These are phyloP conservation scores for Apiospora malaysiana DNA, from an alignment of 2,329 filamentous ascomycete genomes.

Conservation along the genomic window DNA sequence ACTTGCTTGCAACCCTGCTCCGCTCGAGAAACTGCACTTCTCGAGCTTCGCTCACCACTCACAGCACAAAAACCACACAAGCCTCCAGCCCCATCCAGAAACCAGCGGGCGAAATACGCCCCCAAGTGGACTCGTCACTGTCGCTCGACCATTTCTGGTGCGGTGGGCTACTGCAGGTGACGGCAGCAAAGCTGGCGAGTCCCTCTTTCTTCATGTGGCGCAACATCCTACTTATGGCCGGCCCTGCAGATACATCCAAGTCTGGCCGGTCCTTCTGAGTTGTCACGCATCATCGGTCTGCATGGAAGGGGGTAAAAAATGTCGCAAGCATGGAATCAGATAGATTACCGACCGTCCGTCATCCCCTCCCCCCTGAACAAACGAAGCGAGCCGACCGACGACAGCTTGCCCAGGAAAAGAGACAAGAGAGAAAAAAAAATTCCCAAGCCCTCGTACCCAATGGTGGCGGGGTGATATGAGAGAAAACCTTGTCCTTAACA, in stretches of 20 bases:
- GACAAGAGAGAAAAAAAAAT: too few relatives aligned
- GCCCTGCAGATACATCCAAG: neutral
- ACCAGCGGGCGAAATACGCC: neutral
- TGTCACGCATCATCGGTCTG: conserved; percentile 16
- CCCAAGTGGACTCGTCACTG: conserved; percentile 16
- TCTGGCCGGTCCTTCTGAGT: conserved; percentile 1
- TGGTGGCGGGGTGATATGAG: conserved; percentile 18
- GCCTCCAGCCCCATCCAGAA: conserved; percentile 6
- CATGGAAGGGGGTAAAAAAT: neutral
- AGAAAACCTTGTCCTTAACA: conserved; percentile 19
- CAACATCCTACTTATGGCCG: neutral
- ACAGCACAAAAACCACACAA: neutral
- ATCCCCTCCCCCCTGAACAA: neutral
- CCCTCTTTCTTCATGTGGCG: neutral
- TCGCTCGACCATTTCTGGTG: conserved; percentile 7
- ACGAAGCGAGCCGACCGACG: neutral
- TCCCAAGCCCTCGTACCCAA: neutral
- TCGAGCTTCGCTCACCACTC: neutral
- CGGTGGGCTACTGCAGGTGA: conserved; percentile 9
- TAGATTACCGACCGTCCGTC: conserved; percentile 6
- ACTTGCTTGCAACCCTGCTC: conserved; percentile 15
- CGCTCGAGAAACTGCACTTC: conserved; percentile 7
- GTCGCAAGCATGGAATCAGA: conserved; percentile 16
- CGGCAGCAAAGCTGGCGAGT: neutral
- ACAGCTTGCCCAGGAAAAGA: too few relatives aligned